Evolutionary conservation across 2,329 filamentous ascomycete genomes (phyloP).

Genomic region (Aspergillus pseudoterreus): DNA sequence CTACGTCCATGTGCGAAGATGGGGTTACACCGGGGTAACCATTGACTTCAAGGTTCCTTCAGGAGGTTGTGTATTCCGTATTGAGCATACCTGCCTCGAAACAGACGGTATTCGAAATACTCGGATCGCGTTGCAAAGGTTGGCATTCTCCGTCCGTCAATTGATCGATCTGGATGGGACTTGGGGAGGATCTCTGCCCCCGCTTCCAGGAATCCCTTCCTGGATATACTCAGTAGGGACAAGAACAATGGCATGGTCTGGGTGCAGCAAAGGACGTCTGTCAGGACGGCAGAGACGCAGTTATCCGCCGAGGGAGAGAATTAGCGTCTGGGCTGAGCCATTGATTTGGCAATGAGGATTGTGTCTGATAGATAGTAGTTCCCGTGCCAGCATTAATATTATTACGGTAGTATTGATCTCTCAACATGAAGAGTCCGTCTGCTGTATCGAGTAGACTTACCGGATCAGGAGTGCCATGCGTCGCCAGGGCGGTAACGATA

Average conservation of each 20-base stretch:
- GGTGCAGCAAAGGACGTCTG: background rate
- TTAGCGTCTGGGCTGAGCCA: background rate
- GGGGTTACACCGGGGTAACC: background rate
- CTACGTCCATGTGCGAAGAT: conserved; percentile 1
- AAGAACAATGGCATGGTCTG: background rate
- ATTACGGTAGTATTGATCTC: background rate
- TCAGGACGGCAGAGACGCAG: background rate
- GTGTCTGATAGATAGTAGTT: background rate
- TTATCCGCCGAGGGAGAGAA: background rate
- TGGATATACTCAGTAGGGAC: too few relatives aligned
- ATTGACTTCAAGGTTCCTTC: background rate
- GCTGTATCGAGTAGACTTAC: conserved; percentile 5
- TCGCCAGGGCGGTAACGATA: background rate
- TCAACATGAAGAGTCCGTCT: background rate
- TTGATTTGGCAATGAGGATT: conserved; percentile 4
- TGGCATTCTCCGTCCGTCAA: too few relatives aligned
- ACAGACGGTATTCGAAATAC: too few relatives aligned
- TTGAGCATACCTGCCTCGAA: too few relatives aligned
- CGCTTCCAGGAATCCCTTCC: too few relatives aligned
- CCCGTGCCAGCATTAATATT: background rate
- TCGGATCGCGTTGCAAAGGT: too few relatives aligned
- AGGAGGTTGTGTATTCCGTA: too few relatives aligned
- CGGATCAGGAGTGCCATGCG: conserved; percentile 4
- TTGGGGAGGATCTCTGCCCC: too few relatives aligned
- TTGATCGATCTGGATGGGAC: too few relatives aligned